Evolutionary conservation across 2,329 filamentous ascomycete species (phyloP), one percentile per base, ranked within the genome.

Genomic region (Fusarium chaquense): DNA sequence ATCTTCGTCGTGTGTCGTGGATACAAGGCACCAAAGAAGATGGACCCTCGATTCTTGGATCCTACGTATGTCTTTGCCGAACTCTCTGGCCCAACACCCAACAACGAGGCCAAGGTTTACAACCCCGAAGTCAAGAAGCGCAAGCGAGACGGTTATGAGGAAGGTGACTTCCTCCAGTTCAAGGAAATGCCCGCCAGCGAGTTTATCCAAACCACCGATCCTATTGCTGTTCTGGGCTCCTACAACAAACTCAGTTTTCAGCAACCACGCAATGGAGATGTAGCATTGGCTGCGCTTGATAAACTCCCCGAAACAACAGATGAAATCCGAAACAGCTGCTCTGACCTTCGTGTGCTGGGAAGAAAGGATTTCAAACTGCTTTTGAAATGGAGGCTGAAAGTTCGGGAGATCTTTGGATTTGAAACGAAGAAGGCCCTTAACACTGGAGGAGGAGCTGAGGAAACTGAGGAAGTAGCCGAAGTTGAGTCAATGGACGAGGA

Each of bases 1-100:
- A 98, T 98, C 41, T 99, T 99, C 83, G 95, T 98, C 69, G 96
- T 99, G 35, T 98, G 95, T 81, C 89, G 91, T 71, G 96, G 95
- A 22, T 99, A 90, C 85, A 98, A 98, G 82, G 95, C 95, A 0
- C 96, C 96, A 5, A 98, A 98, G 82, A 88, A 90, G 69, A 89
- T 99, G 62, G 96, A 99, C 76, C 94, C 95, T 12, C 93, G 93
- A 72, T 97, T 99, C 78, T 85, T 99, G 54, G 96, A 99, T 76
- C 89, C 96, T 8, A 89, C 89, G 70, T 89, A 92, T 60, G 96
- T 98, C 32, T 99, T 99, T 76, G 94, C 94, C 33, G 96, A 99
- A 79, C 83, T 98, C n/a, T 84, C 91, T 33, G 93, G 92, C 60
- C 89, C 92, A 3, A 91, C 91, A 0, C 93, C 94, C 2, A 99